Base-by-base conservation (phyloP, 352 stramenopile species). In the Pythium angustatum region DNA sequence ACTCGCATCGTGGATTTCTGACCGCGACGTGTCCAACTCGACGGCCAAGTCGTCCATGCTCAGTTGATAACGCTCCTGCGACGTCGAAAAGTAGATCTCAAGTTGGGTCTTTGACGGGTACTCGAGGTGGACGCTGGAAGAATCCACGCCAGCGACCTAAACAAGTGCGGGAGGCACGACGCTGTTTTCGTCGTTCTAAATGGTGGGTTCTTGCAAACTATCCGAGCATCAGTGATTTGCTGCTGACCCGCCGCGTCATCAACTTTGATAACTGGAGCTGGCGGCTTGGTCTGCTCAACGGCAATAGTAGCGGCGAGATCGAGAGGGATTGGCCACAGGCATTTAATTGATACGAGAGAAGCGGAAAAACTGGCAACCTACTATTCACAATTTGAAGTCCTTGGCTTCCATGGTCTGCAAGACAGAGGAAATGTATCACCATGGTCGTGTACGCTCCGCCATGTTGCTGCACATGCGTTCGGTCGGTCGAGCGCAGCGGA, bases 1-100 rank as follows among this genome's bases (percentile, higher is more conserved):
- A 27, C 57, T 89, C 14, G 83, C 83, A 22, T 88, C 81, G 41
- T 91, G 61, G 41, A 78, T 64, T 24, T 89, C 73, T 1, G 68
- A 70, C 5, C 38, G 67, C 8, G 58, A 62, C 9, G 60, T 17
- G 44, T 82, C 73, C 15, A 87, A 71, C 1, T 68, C 64, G 6
- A 69, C 27, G 19, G 68, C 52, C 11, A 88, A 58, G 2, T 65
- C n/a, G 22, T 69, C 59, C 3, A 83, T 17, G 0, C 49, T 8
- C 51, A 90, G 48, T 43, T 86, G 64, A 34, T 81, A 90, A 26
- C 8, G n/a, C 17, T 28, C 22, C 17, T 44, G 19, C 7, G 3
- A 5, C 4, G 38, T 61, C 31, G 49, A 50, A 40, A 88, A 89
- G 9, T 58, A 55, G 11, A 88, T 44, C 0, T n/a, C 9, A 34